Evolutionary conservation across 2,329 filamentous ascomycete species (phyloP), one percentile per base, ranked within the genome.

Genomic region (Exophiala oligosperma): DNA sequence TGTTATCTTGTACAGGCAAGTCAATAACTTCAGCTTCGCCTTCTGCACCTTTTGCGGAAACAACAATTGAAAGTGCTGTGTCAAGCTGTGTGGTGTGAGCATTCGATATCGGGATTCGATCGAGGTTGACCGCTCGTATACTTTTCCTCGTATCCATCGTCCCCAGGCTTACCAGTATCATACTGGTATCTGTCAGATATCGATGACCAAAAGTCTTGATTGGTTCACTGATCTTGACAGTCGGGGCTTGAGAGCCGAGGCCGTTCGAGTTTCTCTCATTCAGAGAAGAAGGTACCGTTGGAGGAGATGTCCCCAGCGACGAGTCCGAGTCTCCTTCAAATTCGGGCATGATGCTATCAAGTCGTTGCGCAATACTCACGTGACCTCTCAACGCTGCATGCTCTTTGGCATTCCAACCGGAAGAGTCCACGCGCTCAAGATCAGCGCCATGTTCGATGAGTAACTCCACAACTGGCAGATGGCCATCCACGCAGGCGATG

Each of bases 161-260:
- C 0, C 94, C 94, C 7, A 99, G 78, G 68, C 91, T 97, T 67
- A 99, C 92, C 49, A 97, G 80, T 3, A 99, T 84, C 79, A 99
- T 87, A 62, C 90, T 90, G 68, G 96, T 88, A 52, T 95, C 85
- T 17, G 86, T 95, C 51, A 99, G 82, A 74, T 97, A 99, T 54
- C 93, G 86, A 78, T 99, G 94, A 56, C 94, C 94, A 73, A 97
- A 99, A 1, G 91, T 90, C 75, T 97, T 97, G 64, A 97, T 84
- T 4, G 92, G 88, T 63, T 97, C 91, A 2, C 86, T 78, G 5
- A 81, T 76, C 51, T 85, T 80, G 4, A 79, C 73, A 21, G 72
- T 55, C 6, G 68, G 62, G 35, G 64, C 68, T 9, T 66, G 65
- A 26, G 60, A 64, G 58, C 73, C 64, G 8, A 66, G 64, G 4